Evolutionary conservation across 2,329 filamentous ascomycete species (phyloP), one percentile per base, ranked within the genome.

Genomic region (Aaosphaeria pasadenensis): DNA sequence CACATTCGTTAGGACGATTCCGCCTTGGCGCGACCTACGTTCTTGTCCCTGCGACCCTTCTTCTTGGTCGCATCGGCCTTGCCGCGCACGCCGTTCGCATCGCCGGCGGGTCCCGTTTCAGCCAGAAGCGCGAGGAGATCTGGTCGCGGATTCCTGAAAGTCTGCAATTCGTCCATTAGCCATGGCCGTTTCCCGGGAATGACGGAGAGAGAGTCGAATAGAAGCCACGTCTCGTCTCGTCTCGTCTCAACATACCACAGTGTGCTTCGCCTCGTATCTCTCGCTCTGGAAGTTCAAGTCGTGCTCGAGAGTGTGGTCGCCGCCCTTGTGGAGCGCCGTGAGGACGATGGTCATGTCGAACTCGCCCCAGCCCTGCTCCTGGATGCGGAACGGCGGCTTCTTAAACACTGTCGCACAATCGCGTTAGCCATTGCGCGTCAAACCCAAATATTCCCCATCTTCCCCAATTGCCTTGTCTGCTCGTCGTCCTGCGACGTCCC

Each of bases 331-430:
- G 30, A 87, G 85, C 39, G 87, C 88, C 65, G 85, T 87, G 59
- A 95, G 81, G 53, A 88, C 84, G 63, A 97, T 94, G 42, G 78
- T 80, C 85, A 99, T 92, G 69, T 97, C 94, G 70, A 99, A 99
- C 75, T 97, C 94, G 64, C 94, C 94, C 94, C 94, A 99, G 59
- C 94, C 94, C 74, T 96, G 89, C 73, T 99, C 95, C 55, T 84
- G 79, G 72, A 95, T 95, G 56, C 81, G 81, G 76, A 97, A 99
- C 0, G 94, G 94, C 0, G 91, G 83, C 56, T 88, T 86, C 66
- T 85, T 86, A 76, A 96, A 87, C 28, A 83, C 65, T 24, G 17
- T 24, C 17, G 17, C 17, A 24, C 17, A 24, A 24, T 24, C 17
- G 17, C 17, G 17, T 24, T 24, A 24, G 17, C 17, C 17, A 24